phyloP scores from a whole-genome alignment of 2,329 filamentous ascomycete genomes.

The Thelonectria olida region DNA sequence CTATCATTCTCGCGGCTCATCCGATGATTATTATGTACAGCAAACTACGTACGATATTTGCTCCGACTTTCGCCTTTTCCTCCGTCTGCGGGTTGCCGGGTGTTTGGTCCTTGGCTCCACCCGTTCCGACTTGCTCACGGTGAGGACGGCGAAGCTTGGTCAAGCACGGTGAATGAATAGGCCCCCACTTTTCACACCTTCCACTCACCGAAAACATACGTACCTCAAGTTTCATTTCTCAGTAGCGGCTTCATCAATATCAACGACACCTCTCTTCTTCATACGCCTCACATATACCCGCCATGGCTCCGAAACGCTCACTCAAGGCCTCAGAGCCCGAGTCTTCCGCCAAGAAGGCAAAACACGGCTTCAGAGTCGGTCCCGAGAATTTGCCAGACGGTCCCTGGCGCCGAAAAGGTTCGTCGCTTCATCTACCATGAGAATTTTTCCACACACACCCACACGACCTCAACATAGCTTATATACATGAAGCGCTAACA shows the following conservation, averaged over 20 bases:
- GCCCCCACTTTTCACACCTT: constrained; percentile 14
- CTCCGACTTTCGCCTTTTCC: constrained; percentile 14
- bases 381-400: constrained; percentile 93
- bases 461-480: background rate
- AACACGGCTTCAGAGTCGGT: constrained; percentile 84
- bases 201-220: constrained; percentile 3
- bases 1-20: background rate
- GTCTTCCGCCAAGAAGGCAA: constrained; percentile 59
- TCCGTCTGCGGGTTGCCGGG: background rate
- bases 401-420: constrained; percentile 81
- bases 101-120: background rate
- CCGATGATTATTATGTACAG: background rate
- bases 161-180: too few relatives aligned
- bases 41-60: background rate
- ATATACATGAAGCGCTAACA: constrained; percentile 26
- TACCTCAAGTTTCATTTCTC: constrained; percentile 13
- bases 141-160: background rate
- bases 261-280: background rate
- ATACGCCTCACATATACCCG: constrained; percentile 14
- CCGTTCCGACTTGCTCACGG: background rate
- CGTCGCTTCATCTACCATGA: constrained; percentile 23
- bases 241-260: constrained; percentile 11
- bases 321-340: constrained; percentile 41
- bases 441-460: constrained; percentile 28
- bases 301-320: constrained; percentile 47